Evolutionary conservation across 352 stramenopile species (phyloP).

Genomic region (Globisporangium lucens): DNA sequence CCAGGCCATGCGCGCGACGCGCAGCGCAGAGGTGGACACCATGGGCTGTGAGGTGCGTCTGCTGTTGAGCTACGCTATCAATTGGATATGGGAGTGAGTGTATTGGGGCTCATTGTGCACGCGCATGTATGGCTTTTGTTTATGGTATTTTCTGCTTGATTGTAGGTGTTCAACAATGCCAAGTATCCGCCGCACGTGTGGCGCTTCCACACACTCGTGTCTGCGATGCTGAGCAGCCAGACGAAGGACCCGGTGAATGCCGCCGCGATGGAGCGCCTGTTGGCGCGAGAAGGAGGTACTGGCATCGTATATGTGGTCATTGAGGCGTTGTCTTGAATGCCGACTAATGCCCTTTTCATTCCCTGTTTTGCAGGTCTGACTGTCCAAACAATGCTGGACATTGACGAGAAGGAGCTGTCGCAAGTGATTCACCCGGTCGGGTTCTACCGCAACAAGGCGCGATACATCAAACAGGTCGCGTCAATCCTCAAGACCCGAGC

Average conservation of each 20-base stretch:
- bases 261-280: slow-evolving; percentile 66
- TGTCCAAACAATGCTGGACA: slow-evolving; percentile 83
- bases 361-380: slow-evolving; percentile 58
- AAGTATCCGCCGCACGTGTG: slow-evolving; percentile 37
- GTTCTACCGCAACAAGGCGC: slow-evolving; percentile 97
- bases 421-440: slow-evolving; percentile 89
- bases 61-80: not conserved
- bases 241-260: slow-evolving; percentile 94
- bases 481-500: slow-evolving; percentile 38
- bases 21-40: slow-evolving; percentile 69
- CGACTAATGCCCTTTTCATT: too few relatives aligned
- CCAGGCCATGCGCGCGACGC: slow-evolving; percentile 58
- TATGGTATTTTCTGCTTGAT: not conserved
- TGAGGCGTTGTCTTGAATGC: too few relatives aligned
- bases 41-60: slow-evolving; percentile 55
- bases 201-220: slow-evolving; percentile 93
- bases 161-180: slow-evolving; percentile 40
- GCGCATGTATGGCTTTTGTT: not conserved
- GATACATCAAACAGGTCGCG: slow-evolving; percentile 90
- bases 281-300: slow-evolving; percentile 42
- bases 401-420: slow-evolving; percentile 82
- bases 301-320: too few relatives aligned
- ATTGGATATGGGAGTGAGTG: not conserved
- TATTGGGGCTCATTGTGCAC: not conserved
- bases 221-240: slow-evolving; percentile 96